Evolutionary conservation across 2,329 filamentous ascomycete species (phyloP), one percentile per base, ranked within the genome.

Genomic region (Trichoderma sp.): DNA sequence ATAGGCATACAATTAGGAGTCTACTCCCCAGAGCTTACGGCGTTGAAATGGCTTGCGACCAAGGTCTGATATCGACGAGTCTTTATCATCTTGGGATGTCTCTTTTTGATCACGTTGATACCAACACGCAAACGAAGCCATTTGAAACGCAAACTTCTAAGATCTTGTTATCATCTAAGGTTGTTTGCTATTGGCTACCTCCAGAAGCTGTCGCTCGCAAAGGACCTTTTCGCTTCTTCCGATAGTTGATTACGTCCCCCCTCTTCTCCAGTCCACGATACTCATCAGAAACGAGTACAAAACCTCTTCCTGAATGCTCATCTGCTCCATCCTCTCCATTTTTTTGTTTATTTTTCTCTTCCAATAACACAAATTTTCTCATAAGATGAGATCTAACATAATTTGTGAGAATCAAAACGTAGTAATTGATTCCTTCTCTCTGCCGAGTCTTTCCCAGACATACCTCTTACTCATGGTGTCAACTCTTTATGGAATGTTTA

Each of bases 131-230:
- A 49, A 33, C 35, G 33, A 24, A 40, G 53, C 29, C 52, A 66
- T 53, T 33, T 66, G 62, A 65, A 53, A 59, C 29, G 61, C 61
- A 69, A 65, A 69, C 55, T 33, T 47, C 53, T 60, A 40, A 35
- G 47, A 43, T 43, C 21, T 56, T 68, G 58, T 47, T 33, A 62
- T 70, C 37, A 67, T 70, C 31, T 62, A 67, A 62, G 68, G 57
- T 21, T 62, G 68, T 62, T 67, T 70, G 68, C 68, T 67, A 16
- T 27, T 7, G 11, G 29, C 21, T 37, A 16, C 37, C 35, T 56
- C 29, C 27, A 8, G 10, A 52, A 31, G 40, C 64, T 13, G 16
- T 59, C 40, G 40, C 29, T 43, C 13, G 40, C 29, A 27, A 27
- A 55, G 29, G n/a, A 59, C 37, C 33, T 31, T 31, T 33, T 21